Conservation (phyloP, 2,329 filamentous ascomycete species). For the Botrytis cinerea region DNA sequence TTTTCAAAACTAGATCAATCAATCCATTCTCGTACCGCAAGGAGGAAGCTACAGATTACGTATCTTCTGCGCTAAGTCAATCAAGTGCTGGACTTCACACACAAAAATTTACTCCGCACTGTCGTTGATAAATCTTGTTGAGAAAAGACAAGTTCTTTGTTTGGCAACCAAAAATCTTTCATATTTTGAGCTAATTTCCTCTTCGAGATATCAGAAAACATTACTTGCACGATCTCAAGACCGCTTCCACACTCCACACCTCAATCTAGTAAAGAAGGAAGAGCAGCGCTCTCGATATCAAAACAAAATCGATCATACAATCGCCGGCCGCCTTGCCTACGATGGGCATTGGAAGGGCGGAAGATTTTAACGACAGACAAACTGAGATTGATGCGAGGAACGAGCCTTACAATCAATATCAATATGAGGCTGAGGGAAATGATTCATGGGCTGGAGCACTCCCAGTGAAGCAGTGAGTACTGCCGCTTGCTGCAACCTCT, state of each 20-base stretch:
- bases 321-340: constrained; percentile 55
- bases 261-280: neutral
- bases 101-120: constrained; percentile 5
- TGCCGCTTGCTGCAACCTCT: neutral
- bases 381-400: constrained; percentile 61
- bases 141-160: constrained; percentile 18
- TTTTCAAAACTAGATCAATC: neutral
- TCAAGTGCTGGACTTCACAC: constrained; percentile 14
- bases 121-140: neutral
- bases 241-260: neutral
- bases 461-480: constrained; percentile 81
- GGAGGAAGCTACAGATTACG: neutral
- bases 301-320: constrained; percentile 20
- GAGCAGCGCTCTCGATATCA: constrained; percentile 32
- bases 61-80: constrained; percentile 18
- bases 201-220: constrained; percentile 7
- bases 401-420: constrained; percentile 68
- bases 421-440: constrained; percentile 86
- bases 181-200: constrained; percentile 21
- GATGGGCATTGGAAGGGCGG: constrained; percentile 59
- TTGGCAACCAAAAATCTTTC: neutral
- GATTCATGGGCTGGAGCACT: constrained; percentile 89
- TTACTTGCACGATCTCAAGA: neutral
- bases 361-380: constrained; percentile 70
- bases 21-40: neutral